Evolutionary conservation across 371 early-diverging fungal species (phyloP).

Genomic region (Mortierella sp.): DNA sequence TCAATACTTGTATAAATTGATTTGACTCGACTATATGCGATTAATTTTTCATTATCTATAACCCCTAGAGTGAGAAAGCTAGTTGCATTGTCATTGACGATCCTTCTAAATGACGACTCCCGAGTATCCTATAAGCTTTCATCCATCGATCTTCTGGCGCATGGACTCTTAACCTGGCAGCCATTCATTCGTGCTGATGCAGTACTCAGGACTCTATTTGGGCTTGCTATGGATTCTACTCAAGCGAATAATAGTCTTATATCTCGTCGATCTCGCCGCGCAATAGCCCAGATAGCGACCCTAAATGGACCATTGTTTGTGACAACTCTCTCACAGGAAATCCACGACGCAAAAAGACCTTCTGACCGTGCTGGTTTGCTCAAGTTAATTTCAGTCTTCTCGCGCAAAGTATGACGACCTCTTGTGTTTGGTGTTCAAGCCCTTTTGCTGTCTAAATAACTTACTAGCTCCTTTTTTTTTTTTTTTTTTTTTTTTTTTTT

Average conservation of each 20-base stretch:
- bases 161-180: constrained; percentile 85
- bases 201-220: constrained; percentile 74
- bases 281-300: constrained; percentile 79
- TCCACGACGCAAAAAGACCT: constrained; percentile 71
- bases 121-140: constrained; percentile 68
- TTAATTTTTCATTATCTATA: background rate
- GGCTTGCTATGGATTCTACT: constrained; percentile 58
- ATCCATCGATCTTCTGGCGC: constrained; percentile 81
- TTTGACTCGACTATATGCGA: background rate
- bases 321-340: constrained; percentile 78
- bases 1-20: background rate
- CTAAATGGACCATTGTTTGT: constrained; percentile 77
- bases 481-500: background rate
- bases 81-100: constrained; percentile 67
- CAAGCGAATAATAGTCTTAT: constrained; percentile 52
- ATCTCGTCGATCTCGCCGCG: constrained; percentile 70
- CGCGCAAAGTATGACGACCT: constrained; percentile 66
- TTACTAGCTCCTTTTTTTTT: background rate
- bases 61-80: constrained; percentile 57
- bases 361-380: constrained; percentile 69
- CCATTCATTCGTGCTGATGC: constrained; percentile 73
- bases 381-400: constrained; percentile 77
- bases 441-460: background rate
- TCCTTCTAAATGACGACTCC: constrained; percentile 66
- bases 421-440: background rate